A percentile compares a stretch with the other conserved stretches of the same genome.
Conservation (phyloP, 1,139 yeast genomes). For the Saccharomyces hybrid region DNA sequence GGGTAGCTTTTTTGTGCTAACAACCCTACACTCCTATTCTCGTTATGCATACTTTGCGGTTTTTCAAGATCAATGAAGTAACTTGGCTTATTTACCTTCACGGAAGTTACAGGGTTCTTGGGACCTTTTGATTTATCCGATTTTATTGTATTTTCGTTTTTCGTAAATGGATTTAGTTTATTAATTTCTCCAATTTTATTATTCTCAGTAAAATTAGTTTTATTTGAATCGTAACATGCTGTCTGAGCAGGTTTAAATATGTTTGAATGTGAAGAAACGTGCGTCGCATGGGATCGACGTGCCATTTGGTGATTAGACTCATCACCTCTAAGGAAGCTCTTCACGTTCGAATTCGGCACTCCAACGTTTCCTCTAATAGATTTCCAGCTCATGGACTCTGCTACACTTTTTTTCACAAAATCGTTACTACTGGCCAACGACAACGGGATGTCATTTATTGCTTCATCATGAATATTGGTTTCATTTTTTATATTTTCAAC, state of each 20-base stretch:
- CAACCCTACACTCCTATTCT: not conserved
- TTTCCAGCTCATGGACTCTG: not conserved
- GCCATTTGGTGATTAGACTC: not conserved
- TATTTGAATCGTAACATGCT: not conserved
- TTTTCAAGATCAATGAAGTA: not conserved
- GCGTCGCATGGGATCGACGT: not conserved
- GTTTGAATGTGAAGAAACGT: not conserved
- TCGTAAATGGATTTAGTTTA: not conserved
- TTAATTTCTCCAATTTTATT: not conserved
- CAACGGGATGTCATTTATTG: not conserved
- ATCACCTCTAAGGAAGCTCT: not conserved
- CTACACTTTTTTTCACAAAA: not conserved
- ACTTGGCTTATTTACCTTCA: not conserved
- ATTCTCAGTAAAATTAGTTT: not conserved
- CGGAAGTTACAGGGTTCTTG: not conserved
- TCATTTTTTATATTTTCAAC: not conserved
- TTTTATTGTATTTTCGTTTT: not conserved
- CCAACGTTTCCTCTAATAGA: not conserved
- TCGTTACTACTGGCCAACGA: not conserved
- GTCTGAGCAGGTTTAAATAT: no score
- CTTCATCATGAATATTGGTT: not conserved
- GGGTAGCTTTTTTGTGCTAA: not conserved
- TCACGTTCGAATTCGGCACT: not conserved
- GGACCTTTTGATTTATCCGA: not conserved
- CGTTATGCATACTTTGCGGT: not conserved